Percentiles rank a stretch among this genome's conserved stretches.
Conservation (phyloP, 139 green algal species). For the Coccomyxa sp. region DNA sequence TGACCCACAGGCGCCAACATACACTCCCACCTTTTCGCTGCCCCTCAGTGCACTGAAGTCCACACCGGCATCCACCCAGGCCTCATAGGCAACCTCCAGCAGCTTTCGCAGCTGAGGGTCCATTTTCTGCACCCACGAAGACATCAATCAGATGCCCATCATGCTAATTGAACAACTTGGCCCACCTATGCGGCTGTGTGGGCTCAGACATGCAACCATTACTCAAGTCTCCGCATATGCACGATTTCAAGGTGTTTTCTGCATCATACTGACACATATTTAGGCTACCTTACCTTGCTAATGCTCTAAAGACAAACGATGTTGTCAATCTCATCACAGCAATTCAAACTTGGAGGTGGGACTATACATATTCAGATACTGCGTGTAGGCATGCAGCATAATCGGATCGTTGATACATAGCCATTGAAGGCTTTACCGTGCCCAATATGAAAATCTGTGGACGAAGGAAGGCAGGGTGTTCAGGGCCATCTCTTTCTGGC, state of each 20-base stretch:
- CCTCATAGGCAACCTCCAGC: slow-evolving; percentile 3
- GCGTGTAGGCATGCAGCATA: too few relatives aligned
- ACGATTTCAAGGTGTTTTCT: background rate
- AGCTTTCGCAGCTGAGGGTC: slow-evolving; percentile 7
- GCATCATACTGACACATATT: background rate
- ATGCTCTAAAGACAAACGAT: too few relatives aligned
- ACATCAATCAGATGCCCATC: background rate
- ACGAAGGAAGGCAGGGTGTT: too few relatives aligned
- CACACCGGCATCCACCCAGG: background rate
- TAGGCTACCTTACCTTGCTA: too few relatives aligned
- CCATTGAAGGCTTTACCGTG: too few relatives aligned
- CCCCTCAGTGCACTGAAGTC: background rate
- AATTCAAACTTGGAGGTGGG: too few relatives aligned
- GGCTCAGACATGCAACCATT: background rate
- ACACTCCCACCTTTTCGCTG: background rate
- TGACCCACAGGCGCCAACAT: background rate
- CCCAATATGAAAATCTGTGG: too few relatives aligned
- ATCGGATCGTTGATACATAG: too few relatives aligned
- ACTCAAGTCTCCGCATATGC: background rate
- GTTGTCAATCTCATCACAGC: too few relatives aligned
- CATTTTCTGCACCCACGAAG: background rate
- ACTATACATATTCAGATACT: too few relatives aligned
- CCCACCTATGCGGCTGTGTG: background rate
- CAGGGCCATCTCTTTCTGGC: too few relatives aligned
- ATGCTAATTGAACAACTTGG: background rate